Percentiles rank a stretch among this genome's conserved stretches.
Conservation (phyloP, 805 yeast genomes). For the Millerozyma miso region DNA sequence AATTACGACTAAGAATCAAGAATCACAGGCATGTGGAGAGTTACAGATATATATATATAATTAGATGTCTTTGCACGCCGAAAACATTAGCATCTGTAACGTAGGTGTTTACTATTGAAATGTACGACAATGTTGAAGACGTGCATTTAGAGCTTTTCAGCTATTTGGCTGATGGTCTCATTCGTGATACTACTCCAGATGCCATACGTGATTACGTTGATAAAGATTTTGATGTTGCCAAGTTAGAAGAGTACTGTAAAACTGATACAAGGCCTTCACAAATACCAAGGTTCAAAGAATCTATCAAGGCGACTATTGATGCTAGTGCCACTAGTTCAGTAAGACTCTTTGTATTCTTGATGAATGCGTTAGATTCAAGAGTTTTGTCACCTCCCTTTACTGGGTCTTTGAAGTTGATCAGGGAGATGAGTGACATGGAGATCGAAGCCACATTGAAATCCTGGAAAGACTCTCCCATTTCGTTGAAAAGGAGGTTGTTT, state of each 20-base stretch:
- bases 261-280: constrained; percentile 25
- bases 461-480: constrained; percentile 41
- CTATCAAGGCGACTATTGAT: constrained; percentile 10
- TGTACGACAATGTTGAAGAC: constrained; percentile 9
- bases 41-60: no score
- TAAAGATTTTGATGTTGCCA: constrained; percentile 22
- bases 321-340: constrained; percentile 13
- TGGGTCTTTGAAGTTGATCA: constrained; percentile 27
- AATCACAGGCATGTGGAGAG: neutral
- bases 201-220: constrained; percentile 21
- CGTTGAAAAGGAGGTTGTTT: constrained; percentile 31
- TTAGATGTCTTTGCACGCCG: no score
- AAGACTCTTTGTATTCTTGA: constrained; percentile 20
- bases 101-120: neutral
- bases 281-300: constrained; percentile 22
- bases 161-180: constrained; percentile 30
- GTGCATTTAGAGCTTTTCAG: constrained; percentile 24
- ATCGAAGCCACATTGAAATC: constrained; percentile 26
- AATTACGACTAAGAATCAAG: neutral
- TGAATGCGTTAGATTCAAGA: constrained; percentile 25
- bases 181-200: constrained; percentile 29
- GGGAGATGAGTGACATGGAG: constrained; percentile 34
- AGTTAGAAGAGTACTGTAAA: constrained; percentile 25
- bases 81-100: no score
- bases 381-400: constrained; percentile 30